A percentile compares a stretch with the other conserved stretches of the same genome.
Evolutionary conservation across 176 grass and related monocot genomes (phyloP).

Genomic region (Hyparrhenia diplandra): DNA sequence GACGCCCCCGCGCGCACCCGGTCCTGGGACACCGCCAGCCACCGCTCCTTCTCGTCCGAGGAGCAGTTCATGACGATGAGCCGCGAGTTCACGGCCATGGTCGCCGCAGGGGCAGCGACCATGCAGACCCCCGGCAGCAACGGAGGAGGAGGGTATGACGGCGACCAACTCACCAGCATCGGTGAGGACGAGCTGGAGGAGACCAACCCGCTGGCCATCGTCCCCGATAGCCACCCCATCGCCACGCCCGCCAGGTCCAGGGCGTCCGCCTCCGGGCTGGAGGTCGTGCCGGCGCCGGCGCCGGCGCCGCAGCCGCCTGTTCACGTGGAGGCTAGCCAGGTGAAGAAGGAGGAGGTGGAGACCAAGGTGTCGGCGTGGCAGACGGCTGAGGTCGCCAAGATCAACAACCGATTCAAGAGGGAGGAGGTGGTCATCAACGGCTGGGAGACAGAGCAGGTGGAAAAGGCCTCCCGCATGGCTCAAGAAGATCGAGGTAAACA

Average conservation of each 20-base stretch:
- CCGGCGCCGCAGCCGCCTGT: neutral
- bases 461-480: constrained; percentile 62
- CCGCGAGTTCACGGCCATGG: constrained; percentile 73
- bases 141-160: neutral
- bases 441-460: constrained; percentile 73
- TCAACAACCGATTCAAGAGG: constrained; percentile 87
- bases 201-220: constrained; percentile 86
- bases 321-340: constrained; percentile 54
- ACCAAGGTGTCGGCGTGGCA: constrained; percentile 93
- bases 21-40: constrained; percentile 59
- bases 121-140: constrained; percentile 13
- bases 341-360: constrained; percentile 95
- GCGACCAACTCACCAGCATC: constrained; percentile 47
- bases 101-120: constrained; percentile 67
- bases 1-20: constrained; percentile 30
- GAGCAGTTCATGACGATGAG: constrained; percentile 77
- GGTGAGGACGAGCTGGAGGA: constrained; percentile 90
- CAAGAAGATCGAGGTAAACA: constrained; percentile 96
- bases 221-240: constrained; percentile 71
- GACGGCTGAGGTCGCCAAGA: constrained; percentile 82
- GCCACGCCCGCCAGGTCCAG: constrained; percentile 48
- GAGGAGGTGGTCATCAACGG: constrained; percentile 94
- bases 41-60: constrained; percentile 49
- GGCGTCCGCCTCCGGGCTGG: neutral
- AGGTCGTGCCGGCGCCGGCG: constrained; percentile 26